Evolutionary conservation across 257 asterid genomes (phyloP), one percentile per base, ranked within the genome.

Genomic region (Coffea eugenioides): DNA sequence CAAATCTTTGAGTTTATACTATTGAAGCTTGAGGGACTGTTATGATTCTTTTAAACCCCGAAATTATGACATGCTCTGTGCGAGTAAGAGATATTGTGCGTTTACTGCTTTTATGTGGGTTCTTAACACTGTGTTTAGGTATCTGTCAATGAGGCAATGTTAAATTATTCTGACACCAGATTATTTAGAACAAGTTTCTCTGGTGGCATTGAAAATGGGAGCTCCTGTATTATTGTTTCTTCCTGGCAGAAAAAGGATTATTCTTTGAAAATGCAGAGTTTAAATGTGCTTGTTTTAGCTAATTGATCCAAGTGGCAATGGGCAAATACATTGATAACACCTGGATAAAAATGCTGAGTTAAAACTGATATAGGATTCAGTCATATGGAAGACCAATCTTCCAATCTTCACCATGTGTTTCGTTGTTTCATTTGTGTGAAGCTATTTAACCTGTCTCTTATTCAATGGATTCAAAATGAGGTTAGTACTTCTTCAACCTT

Each of bases 401-500:
- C 3, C 21, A 7, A 21, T 74, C 6, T 36, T 48, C 10, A 23
- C 36, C 11, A 34, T 3, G 45, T 43, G 49, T 43, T 70, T 31
- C 34, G 34, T 39, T 39, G 3, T 39, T 39, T 39, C 6, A 8
- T 5, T 70, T 45, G 75, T 41, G 6, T 70, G 18, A 10, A 45
- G 27, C 20, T 20, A 21, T 23, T 70, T 43, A 48, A 23, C 52
- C 36, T 70, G 75, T 46, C 43, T 70, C 43, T 45, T 12, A 21
- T 69, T 69, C 49, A 13, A 0, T 20, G 20, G 27, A 46, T 31
- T 39, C 34, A 7, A 70, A 23, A 64, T 74, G 67, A 84, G 46
- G 59, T 31, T 14, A 51, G 64, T 4, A n/a, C 69, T 83, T 41
- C 72, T 73, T 59, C 74, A 82, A 73, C 27, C 66, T 59, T 20